Percentiles rank a stretch among this genome's conserved stretches.
Evolutionary conservation across 2,329 filamentous ascomycete genomes (phyloP).

Genomic region (Reticulascus tulasneorum): DNA sequence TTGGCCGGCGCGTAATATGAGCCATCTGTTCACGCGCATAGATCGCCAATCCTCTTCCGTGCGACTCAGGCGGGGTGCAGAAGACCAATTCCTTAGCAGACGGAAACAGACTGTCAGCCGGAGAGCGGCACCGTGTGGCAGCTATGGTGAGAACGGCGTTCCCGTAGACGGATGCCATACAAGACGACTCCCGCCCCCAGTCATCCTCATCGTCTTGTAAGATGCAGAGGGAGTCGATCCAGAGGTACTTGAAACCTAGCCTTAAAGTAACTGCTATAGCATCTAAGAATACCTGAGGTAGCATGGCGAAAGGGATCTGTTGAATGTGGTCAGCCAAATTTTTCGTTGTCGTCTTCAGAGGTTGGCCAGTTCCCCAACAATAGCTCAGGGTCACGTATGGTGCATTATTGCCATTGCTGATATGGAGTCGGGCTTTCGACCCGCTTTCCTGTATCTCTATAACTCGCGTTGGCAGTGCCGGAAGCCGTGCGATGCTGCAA

Average conservation of each 20-base stretch:
- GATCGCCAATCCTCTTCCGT: not conserved
- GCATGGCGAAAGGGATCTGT: not conserved
- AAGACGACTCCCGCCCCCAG: slow-evolving; percentile 13
- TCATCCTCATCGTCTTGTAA: slow-evolving; percentile 18
- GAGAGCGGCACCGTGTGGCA: not conserved
- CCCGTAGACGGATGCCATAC: slow-evolving; percentile 15
- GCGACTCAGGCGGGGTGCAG: not conserved
- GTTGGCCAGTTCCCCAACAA: slow-evolving; percentile 12
- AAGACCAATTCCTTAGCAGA: not conserved
- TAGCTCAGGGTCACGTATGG: slow-evolving; percentile 13
- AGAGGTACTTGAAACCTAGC: slow-evolving; percentile 20
- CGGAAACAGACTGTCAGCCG: not conserved
- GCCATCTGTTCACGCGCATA: not conserved
- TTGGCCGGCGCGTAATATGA: not conserved
- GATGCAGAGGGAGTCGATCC: slow-evolving; percentile 26
- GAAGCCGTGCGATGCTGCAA: no score
- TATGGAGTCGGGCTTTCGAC: not conserved
- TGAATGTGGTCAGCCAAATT: slow-evolving; percentile 2
- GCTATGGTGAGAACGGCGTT: not conserved
- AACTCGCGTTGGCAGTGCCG: not conserved
- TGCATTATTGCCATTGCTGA: not conserved
- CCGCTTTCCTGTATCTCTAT: not conserved
- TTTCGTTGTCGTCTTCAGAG: not conserved
- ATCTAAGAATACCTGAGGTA: slow-evolving; percentile 19
- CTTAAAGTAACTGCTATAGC: slow-evolving; percentile 16